Evolutionary conservation across 1,284 basidiomycete genomes (phyloP).

Genomic region (Boletellus deceptivus): DNA sequence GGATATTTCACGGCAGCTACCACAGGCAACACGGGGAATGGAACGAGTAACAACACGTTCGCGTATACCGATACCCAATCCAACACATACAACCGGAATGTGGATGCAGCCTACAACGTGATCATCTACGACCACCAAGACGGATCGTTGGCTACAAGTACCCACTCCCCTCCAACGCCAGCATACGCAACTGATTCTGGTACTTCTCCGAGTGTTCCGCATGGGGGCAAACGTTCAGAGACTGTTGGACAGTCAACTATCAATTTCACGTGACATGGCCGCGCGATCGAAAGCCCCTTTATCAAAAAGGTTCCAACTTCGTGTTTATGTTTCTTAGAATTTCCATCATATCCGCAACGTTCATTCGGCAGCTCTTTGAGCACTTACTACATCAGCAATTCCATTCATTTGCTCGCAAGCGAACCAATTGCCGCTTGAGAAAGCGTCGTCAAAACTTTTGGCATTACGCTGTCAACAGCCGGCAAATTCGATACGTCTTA

Average conservation of each 20-base stretch:
- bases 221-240: conserved; percentile 31
- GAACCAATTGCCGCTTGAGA: too few relatives aligned
- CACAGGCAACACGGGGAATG: conserved; percentile 51
- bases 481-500: too few relatives aligned
- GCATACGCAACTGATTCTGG: background rate
- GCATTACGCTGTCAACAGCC: too few relatives aligned
- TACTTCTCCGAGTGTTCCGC: conserved; percentile 36
- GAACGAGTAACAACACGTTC: conserved; percentile 68
- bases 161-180: background rate
- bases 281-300: too few relatives aligned
- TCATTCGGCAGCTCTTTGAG: too few relatives aligned
- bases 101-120: conserved; percentile 57
- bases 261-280: background rate
- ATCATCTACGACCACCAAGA: conserved; percentile 60
- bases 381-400: too few relatives aligned
- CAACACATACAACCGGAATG: conserved; percentile 61
- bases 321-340: too few relatives aligned
- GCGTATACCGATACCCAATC: conserved; percentile 55
- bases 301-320: too few relatives aligned
- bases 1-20: conserved; percentile 52
- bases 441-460: too few relatives aligned
- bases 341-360: too few relatives aligned
- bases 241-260: conserved; percentile 3
- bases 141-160: conserved; percentile 47
- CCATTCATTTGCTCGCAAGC: too few relatives aligned